These are phyloP conservation scores for Vitis vinifera DNA, from an alignment of 164 flowering plant species.

Conservation along the genomic window ASM3070453v1 NC_081819.1:19607501-19608000, in stretches of 20 bases:
- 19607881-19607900: too few relatives aligned
- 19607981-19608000: conserved; percentile 16
- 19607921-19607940: too few relatives aligned
- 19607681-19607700: conserved; percentile 38
- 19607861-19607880: too few relatives aligned
- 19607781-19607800: conserved; percentile 63
- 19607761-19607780: conserved; percentile 37
- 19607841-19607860: too few relatives aligned
- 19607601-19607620: conserved; percentile 49
- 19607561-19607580: conserved; percentile 35
- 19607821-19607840: conserved; percentile 19
- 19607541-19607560: conserved; percentile 60
- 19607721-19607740: conserved; percentile 43
- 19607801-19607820: conserved; percentile 50
- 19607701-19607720: conserved; percentile 57
- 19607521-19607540: conserved; percentile 69
- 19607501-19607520: conserved; percentile 68
- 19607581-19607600: conserved; percentile 52
- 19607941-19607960: not conserved
- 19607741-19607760: not conserved
- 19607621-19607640: conserved; percentile 44
- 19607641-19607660: conserved; percentile 61
- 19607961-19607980: conserved; percentile 13
- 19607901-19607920: too few relatives aligned
- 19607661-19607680: conserved; percentile 38